Evolutionary conservation across 108 stramenopile genomes (phyloP).

Genomic region (Aurantiochytrium sp.): DNA sequence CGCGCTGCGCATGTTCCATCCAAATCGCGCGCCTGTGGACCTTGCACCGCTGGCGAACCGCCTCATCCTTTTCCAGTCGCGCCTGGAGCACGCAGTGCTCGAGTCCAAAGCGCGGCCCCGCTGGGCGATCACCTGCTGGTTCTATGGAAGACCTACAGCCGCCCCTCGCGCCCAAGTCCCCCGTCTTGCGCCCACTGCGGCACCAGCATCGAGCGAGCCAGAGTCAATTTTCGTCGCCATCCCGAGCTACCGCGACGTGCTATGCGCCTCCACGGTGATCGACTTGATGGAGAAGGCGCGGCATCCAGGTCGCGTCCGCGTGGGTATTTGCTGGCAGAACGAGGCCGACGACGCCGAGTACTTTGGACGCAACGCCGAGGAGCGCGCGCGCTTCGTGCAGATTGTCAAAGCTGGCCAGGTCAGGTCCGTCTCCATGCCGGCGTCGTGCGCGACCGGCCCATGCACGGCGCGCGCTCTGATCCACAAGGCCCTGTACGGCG

Average conservation of each 20-base stretch:
- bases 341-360: background rate
- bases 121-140: slow-evolving; percentile 27
- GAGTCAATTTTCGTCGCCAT: background rate
- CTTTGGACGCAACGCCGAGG: background rate
- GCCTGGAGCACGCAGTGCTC: background rate
- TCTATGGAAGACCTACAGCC: background rate
- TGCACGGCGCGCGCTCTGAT: slow-evolving; percentile 71
- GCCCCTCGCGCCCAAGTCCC: background rate
- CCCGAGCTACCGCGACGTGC: background rate
- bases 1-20: background rate
- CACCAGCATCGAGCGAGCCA: too few relatives aligned
- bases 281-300: background rate
- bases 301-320: background rate
- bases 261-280: background rate
- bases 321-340: slow-evolving; percentile 1
- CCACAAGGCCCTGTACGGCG: slow-evolving; percentile 65
- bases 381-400: background rate
- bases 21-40: background rate
- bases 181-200: too few relatives aligned
- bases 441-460: slow-evolving; percentile 59
- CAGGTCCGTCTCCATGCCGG: background rate
- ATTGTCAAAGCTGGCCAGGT: background rate
- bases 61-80: background rate
- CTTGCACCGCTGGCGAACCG: background rate
- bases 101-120: background rate